Conservation (phyloP, 805 yeast species). For the Komagataella kurtzmanii region DNA sequence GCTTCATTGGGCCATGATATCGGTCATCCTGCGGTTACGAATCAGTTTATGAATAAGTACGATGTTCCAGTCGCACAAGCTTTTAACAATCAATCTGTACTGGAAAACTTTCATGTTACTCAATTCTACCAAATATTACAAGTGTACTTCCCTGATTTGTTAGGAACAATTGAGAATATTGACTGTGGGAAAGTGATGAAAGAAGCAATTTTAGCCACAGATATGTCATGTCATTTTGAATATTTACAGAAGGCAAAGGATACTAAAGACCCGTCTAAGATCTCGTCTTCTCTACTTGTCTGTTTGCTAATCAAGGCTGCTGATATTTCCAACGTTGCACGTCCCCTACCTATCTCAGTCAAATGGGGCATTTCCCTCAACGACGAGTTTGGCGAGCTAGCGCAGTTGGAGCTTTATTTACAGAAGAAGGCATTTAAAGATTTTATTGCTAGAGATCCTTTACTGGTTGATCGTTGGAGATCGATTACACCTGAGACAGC, state of each 20-base stretch:
- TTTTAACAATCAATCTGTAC: slow-evolving; percentile 53
- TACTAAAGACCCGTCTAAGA: slow-evolving; percentile 13
- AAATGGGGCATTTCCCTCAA: slow-evolving; percentile 81
- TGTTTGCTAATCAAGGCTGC: slow-evolving; percentile 82
- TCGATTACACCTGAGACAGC: slow-evolving; percentile 26
- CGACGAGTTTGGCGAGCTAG: slow-evolving; percentile 64
- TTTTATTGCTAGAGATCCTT: background rate
- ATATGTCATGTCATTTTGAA: slow-evolving; percentile 80
- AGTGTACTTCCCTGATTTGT: slow-evolving; percentile 36
- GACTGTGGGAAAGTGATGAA: slow-evolving; percentile 1
- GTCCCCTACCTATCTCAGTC: slow-evolving; percentile 62
- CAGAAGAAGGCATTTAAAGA: slow-evolving; percentile 3
- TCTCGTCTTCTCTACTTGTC: slow-evolving; percentile 24
- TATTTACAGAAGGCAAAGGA: slow-evolving; percentile 34
- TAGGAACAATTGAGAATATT: background rate
- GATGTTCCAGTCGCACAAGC: slow-evolving; percentile 49
- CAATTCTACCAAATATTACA: slow-evolving; percentile 39
- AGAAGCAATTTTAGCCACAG: slow-evolving; percentile 58
- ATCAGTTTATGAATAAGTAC: slow-evolving; percentile 47
- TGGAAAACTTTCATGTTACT: slow-evolving; percentile 74
- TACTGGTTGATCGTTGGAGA: slow-evolving; percentile 5
- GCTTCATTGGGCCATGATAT: slow-evolving; percentile 92
- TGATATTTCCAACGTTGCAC: slow-evolving; percentile 85
- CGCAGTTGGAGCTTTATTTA: slow-evolving; percentile 27
- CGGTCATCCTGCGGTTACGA: slow-evolving; percentile 95